Evolutionary conservation across 1,139 yeast genomes (phyloP), one percentile per base, ranked within the genome.

Genomic region (Zygosaccharomyces sapae): DNA sequence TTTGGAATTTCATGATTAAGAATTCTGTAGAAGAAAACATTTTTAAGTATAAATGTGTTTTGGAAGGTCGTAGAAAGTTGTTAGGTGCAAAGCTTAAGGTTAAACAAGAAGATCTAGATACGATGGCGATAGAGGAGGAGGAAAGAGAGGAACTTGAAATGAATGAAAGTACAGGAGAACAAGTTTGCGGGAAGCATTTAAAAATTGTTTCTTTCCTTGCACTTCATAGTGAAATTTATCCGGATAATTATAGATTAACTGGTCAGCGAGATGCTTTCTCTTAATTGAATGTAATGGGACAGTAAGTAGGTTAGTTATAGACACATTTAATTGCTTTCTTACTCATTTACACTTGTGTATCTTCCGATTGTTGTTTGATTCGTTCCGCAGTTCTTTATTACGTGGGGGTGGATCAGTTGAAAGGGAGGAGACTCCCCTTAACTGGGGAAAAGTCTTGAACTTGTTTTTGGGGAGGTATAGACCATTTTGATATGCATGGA

Each of bases 1-100:
- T 92, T 2, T 90, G 97, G 96, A 83, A 86, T 77, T 88, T 90
- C 70, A 82, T 86, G 29, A 84, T 89, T 47, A 80, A 77, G 49
- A 82, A 84, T 40, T 81, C 96, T 0, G 94, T 92, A 10, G 98
- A 92, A 65, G 96, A 90, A 63, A 82, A 86, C 45, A 86, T 92
- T 45, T 77, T 87, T 10, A 69, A 74, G 33, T 63, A 65, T 45
- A 64, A 65, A 45, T 55, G 63, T 18, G 50, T 51, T 3, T 43
- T 65, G 19, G 64, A 62, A 37, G 53, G 49, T 9, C 44, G 49
- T 9, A 53, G 53, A 36, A 46, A 49, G 25, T 36, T 31, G 16
- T 47, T 41, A 40, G 51, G 45, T 5, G 45, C 43, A 7, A 38
- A 40, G 12, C 31, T 36, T 10, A 44, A 53, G 44, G 38, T 36